These are phyloP conservation scores for Blepharisma undulans DNA, from an alignment of 169 alveolate species.

Conservation along the genomic window DNA sequence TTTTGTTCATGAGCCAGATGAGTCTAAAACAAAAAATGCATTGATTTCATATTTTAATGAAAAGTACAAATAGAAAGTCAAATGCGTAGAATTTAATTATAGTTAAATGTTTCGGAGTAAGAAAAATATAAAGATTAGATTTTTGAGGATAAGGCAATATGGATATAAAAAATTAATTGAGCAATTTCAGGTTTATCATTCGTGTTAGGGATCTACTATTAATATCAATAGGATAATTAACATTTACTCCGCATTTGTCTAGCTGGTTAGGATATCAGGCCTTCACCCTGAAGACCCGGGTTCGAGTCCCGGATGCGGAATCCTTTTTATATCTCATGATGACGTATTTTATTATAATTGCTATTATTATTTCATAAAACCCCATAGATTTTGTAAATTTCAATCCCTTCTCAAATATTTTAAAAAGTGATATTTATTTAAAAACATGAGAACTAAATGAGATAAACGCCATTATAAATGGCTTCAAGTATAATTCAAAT, in stretches of 20 bases:
- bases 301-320: conserved; percentile 96
- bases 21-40: background rate
- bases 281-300: conserved; percentile 99
- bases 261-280: conserved; percentile 99
- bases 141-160: background rate
- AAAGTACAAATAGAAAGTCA: background rate
- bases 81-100: no score
- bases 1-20: background rate
- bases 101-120: no score
- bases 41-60: background rate
- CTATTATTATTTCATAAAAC: no score
- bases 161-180: background rate
- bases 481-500: background rate
- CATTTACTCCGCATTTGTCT: conserved; percentile 88
- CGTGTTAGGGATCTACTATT: background rate
- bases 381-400: background rate
- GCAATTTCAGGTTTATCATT: background rate
- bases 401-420: background rate
- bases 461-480: background rate
- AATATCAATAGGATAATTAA: background rate
- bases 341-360: background rate
- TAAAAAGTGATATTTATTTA: background rate
- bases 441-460: background rate
- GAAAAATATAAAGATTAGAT: no score
- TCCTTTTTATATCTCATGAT: background rate